These are phyloP conservation scores for Aspergillus fumigatiaffinis DNA, from an alignment of 2,329 filamentous ascomycete species.

Conservation along the genomic window DNA sequence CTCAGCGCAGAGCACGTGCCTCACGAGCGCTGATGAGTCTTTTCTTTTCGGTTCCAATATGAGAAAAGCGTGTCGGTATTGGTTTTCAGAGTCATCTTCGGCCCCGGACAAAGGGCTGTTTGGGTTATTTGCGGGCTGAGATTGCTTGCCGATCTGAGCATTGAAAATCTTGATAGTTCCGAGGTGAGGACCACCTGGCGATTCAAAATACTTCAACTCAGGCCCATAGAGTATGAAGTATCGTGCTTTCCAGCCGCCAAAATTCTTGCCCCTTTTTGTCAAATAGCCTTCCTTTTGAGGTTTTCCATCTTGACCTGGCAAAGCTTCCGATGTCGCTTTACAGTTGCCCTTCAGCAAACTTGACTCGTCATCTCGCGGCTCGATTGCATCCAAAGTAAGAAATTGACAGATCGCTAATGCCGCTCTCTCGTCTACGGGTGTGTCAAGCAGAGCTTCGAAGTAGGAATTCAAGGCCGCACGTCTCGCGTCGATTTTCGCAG, in stretches of 20 bases:
- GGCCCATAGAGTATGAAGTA: slow-evolving; percentile 68
- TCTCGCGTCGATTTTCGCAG: slow-evolving; percentile 86
- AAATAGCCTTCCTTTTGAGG: slow-evolving; percentile 82
- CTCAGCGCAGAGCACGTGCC: slow-evolving; percentile 93
- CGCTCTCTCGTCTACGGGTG: slow-evolving; percentile 70
- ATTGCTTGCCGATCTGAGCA: slow-evolving; percentile 93
- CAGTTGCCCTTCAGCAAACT: slow-evolving; percentile 42
- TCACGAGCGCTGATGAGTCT: slow-evolving; percentile 80
- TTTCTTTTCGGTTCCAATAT: slow-evolving; percentile 95
- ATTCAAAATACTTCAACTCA: slow-evolving; percentile 84
- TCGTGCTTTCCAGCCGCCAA: slow-evolving; percentile 93
- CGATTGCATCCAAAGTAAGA: slow-evolving; percentile 65
- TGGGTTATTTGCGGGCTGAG: slow-evolving; percentile 54
- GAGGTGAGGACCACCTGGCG: slow-evolving; percentile 81
- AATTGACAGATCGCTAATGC: slow-evolving; percentile 84
- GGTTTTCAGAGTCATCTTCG: slow-evolving; percentile 78
- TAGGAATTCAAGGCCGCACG: slow-evolving; percentile 77
- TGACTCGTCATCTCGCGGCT: slow-evolving; percentile 50
- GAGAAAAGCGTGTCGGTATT: slow-evolving; percentile 94
- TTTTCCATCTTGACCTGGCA: slow-evolving; percentile 58
- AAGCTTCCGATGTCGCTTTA: slow-evolving; percentile 28
- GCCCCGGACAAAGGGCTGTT: slow-evolving; percentile 58
- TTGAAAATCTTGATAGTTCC: slow-evolving; percentile 89
- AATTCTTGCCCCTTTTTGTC: slow-evolving; percentile 96
- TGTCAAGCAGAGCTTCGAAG: slow-evolving; percentile 79